Conservation (phyloP, 2,329 filamentous ascomycete genomes). For the Aspergillus terreus region DNA sequence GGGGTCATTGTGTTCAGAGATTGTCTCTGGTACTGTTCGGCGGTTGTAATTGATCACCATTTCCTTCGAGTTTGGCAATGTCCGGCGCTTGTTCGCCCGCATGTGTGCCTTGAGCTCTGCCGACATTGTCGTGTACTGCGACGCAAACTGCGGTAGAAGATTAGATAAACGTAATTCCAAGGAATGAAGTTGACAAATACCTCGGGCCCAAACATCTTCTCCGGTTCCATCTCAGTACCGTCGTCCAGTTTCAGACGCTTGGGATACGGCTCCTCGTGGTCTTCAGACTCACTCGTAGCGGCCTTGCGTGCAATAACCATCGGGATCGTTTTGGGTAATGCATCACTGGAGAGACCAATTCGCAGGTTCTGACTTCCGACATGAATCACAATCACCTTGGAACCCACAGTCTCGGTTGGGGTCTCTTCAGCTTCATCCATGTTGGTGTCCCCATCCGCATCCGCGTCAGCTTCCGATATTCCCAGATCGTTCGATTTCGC, state of each 20-base stretch:
- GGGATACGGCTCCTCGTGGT: slow-evolving; percentile 73
- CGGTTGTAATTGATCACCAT: slow-evolving; percentile 92
- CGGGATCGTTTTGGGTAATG: slow-evolving; percentile 86
- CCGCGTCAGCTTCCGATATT: slow-evolving; percentile 45
- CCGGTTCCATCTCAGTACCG: slow-evolving; percentile 50
- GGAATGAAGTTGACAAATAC: slow-evolving; percentile 35
- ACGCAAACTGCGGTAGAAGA: slow-evolving; percentile 47
- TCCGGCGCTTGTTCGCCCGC: slow-evolving; percentile 89
- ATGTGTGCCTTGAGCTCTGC: slow-evolving; percentile 85
- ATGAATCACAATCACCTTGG: slow-evolving; percentile 92
- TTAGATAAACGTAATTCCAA: not conserved
- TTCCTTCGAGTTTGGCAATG: slow-evolving; percentile 96
- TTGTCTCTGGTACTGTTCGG: slow-evolving; percentile 75
- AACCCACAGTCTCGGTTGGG: slow-evolving; percentile 64
- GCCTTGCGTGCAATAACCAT: slow-evolving; percentile 86
- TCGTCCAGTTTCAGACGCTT: slow-evolving; percentile 61
- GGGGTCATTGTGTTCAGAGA: slow-evolving; percentile 91
- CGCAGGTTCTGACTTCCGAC: slow-evolving; percentile 92
- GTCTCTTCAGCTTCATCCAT: slow-evolving; percentile 55
- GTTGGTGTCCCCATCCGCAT: slow-evolving; percentile 51
- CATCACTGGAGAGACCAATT: slow-evolving; percentile 93
- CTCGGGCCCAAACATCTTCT: slow-evolving; percentile 86
- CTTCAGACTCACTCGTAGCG: slow-evolving; percentile 74
- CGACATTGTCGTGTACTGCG: slow-evolving; percentile 73
- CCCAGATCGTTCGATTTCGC: slow-evolving; percentile 65